phyloP scores from a whole-genome alignment of 108 stramenopile species.

The Nannochloropsis granulata region DNA sequence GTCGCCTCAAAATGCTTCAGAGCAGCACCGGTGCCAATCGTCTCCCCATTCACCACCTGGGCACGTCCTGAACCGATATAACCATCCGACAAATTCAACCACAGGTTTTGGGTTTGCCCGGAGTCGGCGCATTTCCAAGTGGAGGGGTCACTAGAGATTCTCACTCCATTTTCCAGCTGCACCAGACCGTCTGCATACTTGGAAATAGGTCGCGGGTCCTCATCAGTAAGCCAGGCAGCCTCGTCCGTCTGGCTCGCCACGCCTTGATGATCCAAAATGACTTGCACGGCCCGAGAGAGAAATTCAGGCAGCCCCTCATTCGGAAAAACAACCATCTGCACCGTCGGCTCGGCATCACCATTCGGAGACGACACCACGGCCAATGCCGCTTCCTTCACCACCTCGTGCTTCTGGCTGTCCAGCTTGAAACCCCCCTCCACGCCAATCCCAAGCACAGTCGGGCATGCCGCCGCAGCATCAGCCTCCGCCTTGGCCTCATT shows the following conservation, averaged over 20 bases:
- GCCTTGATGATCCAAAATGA: constrained; percentile 73
- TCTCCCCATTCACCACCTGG: constrained; percentile 79
- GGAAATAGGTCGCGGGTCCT: constrained; percentile 40
- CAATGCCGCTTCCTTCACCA: constrained; percentile 53
- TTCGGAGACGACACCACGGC: constrained; percentile 45
- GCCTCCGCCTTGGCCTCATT: not conserved
- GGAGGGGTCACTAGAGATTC: constrained; percentile 39
- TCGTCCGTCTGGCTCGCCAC: constrained; percentile 34
- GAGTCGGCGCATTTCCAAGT: constrained; percentile 41
- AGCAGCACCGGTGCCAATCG: constrained; percentile 84
- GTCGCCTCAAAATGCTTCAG: constrained; percentile 83
- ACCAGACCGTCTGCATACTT: constrained; percentile 42
- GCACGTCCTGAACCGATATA: constrained; percentile 84
- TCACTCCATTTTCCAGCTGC: constrained; percentile 33
- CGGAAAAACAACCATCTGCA: not conserved
- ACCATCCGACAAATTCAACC: constrained; percentile 92
- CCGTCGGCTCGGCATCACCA: constrained; percentile 25
- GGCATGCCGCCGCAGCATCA: not conserved
- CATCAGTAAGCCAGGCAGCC: constrained; percentile 55
- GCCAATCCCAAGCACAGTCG: constrained; percentile 73
- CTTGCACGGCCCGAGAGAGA: constrained; percentile 52
- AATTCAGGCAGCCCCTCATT: constrained; percentile 46
- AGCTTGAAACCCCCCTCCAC: constrained; percentile 80
- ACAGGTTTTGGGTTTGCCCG: constrained; percentile 63
- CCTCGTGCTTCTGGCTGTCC: constrained; percentile 59